Evolutionary conservation across 139 green algal genomes (phyloP), one percentile per base, ranked within the genome.

Genomic region (Coccomyxa sp.): DNA sequence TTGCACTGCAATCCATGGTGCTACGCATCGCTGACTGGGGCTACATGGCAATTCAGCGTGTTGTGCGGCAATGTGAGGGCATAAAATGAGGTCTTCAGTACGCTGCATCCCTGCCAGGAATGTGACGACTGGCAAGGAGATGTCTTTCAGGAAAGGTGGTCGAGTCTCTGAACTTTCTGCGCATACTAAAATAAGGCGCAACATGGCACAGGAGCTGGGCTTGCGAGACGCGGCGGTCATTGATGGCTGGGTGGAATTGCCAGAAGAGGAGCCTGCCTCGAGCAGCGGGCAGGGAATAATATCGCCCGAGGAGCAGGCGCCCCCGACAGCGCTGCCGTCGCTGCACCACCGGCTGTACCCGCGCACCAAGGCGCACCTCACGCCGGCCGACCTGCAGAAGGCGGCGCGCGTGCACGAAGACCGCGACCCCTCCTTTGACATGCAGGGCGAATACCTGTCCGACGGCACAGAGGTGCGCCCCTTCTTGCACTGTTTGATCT

Each of bases 181-280:
- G 66, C 38, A 51, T 51, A 7, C 38, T 51, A 7, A 17, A 27
- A 14, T 74, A 10, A 1, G 4, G 21, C 21, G 9, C 21, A 23
- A 30, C 9, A 74, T 30, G 1, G 71, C 27, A 38, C 82, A 86
- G 32, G 67, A 90, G 76, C 84, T 96, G 28, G 91, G 90, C 0
- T 81, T 96, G 60, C 57, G 84, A 0, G 92, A 91, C 80, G 86
- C 88, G 28, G 93, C 90, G 10, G 77, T 87, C 0, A 77, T 96
- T 4, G 86, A 91, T 51, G 93, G 93, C 59, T 96, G 92, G 92
- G 81, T 93, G 67, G 75, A 89, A 15, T 68, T 88, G 68, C 21
- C 76, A 13, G 82, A 80, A 15, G 23, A 27, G 30, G 16, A 21
- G 66, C 21, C 12, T 1, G 1, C 27, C 27, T 16, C 71, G 71